Conservation (phyloP, 352 stramenopile species). For the Globisporangium okanoganense region DNA sequence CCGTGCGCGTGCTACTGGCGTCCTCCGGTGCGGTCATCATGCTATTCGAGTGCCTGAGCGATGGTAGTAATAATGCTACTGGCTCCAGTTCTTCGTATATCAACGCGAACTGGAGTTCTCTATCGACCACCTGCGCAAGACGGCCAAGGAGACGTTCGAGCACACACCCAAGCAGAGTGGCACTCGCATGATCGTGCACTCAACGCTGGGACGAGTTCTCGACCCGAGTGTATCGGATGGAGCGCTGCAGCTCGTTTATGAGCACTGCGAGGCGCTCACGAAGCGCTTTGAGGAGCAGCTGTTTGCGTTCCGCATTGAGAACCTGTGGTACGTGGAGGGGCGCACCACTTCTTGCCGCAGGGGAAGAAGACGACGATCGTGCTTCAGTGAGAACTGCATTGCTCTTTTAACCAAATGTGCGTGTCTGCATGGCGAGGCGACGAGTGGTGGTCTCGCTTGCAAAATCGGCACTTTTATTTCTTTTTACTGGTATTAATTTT, state of each 20-base stretch:
- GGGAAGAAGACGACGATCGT: constrained; percentile 42
- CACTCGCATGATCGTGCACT: constrained; percentile 61
- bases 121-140: constrained; percentile 47
- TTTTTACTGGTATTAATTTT: too few species aligned
- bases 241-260: constrained; percentile 28
- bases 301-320: constrained; percentile 31
- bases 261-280: constrained; percentile 55
- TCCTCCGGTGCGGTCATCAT: constrained; percentile 66
- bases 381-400: constrained; percentile 18
- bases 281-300: constrained; percentile 23
- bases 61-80: constrained; percentile 1
- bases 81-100: constrained; percentile 9
- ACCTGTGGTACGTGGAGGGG: constrained; percentile 71
- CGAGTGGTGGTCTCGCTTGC: background rate
- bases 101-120: constrained; percentile 44
- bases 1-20: constrained; percentile 49
- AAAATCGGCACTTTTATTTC: too few species aligned
- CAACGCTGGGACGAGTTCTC: constrained; percentile 57
- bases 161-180: constrained; percentile 37
- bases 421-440: background rate
- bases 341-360: constrained; percentile 53
- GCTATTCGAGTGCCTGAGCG: constrained; percentile 46
- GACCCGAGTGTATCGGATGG: constrained; percentile 34
- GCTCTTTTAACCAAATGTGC: too few species aligned
- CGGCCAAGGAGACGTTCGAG: constrained; percentile 45